Evolutionary conservation across 176 grass and related monocot species (phyloP).

Genomic region (Zea mays): Zm-B73-REFERENCE-NAM-5.0 NC_050101.1:139942501-139943000

Average conservation of each 20-base stretch:
- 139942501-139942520: constrained; percentile 88
- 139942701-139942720: constrained; percentile 87
- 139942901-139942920: too few species aligned
- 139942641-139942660: constrained; percentile 53
- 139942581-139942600: constrained; percentile 53
- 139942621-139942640: constrained; percentile 45
- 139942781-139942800: background rate
- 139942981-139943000: too few species aligned
- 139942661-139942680: constrained; percentile 61
- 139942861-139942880: too few species aligned
- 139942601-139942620: constrained; percentile 25
- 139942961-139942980: too few species aligned
- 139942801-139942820: background rate
- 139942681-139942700: constrained; percentile 72
- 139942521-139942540: constrained; percentile 87
- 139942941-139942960: too few species aligned
- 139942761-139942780: background rate
- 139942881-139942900: too few species aligned
- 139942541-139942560: constrained; percentile 87
- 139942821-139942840: background rate
- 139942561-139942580: constrained; percentile 85
- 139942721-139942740: constrained; percentile 72
- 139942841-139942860: too few species aligned
- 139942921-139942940: too few species aligned
- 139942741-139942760: background rate